Conservation (phyloP, 768 basidiomycete species). For the Hydnomerulius pinastri region DNA sequence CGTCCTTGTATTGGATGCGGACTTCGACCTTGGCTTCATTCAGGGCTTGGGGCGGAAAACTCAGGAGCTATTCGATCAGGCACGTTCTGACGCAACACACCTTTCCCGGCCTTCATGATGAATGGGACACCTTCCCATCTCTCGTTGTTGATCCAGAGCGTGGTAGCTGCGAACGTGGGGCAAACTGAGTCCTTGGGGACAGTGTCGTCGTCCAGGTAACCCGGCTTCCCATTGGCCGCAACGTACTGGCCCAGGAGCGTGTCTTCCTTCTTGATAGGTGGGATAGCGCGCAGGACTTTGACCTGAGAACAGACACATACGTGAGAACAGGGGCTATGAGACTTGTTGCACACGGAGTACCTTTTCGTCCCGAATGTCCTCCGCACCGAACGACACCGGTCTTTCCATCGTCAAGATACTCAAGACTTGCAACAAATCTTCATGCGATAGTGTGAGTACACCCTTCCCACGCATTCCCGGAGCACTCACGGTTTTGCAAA, state of each 20-base stretch:
- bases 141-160: slow-evolving; percentile 91
- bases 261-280: slow-evolving; percentile 74
- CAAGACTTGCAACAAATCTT: slow-evolving; percentile 93
- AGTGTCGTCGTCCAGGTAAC: slow-evolving; percentile 96
- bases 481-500: slow-evolving; percentile 90
- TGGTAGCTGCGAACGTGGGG: slow-evolving; percentile 92
- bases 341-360: slow-evolving; percentile 39
- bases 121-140: slow-evolving; percentile 99
- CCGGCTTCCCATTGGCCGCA: slow-evolving; percentile 87
- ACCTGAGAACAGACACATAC: slow-evolving; percentile 53
- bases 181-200: slow-evolving; percentile 91
- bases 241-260: slow-evolving; percentile 95
- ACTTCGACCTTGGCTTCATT: slow-evolving; percentile 99
- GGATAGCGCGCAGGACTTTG: slow-evolving; percentile 92
- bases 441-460: slow-evolving; percentile 17
- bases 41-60: slow-evolving; percentile 55
- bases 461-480: slow-evolving; percentile 8
- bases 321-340: slow-evolving; percentile 18
- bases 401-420: slow-evolving; percentile 97
- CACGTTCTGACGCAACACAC: slow-evolving; percentile 41
- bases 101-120: slow-evolving; percentile 98
- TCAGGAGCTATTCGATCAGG: slow-evolving; percentile 13
- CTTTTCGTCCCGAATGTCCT: slow-evolving; percentile 99
- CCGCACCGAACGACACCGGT: slow-evolving; percentile 94
- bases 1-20: slow-evolving; percentile 97